Conservation (phyloP, 2,329 filamentous ascomycete species). For the Aspergillus sergii region DNA sequence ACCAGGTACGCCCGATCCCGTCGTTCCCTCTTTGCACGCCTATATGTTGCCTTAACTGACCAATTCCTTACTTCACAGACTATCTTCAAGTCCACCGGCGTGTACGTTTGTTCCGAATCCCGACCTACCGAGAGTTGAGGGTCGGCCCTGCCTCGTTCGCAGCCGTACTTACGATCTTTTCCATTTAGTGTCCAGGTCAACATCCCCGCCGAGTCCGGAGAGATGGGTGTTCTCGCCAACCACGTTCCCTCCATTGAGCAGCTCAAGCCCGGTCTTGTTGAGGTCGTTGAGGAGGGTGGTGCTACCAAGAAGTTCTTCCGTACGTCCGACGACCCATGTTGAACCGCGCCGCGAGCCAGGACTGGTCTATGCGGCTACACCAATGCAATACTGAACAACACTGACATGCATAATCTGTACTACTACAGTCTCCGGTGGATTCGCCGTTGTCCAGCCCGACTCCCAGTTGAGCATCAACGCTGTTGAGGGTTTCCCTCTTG, state of each 20-base stretch:
- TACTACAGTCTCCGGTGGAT: constrained; percentile 83
- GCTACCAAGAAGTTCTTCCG: constrained; percentile 95
- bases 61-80: constrained; percentile 47
- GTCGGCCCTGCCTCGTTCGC: constrained; percentile 10
- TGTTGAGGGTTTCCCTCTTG: constrained; percentile 89
- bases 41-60: constrained; percentile 25
- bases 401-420: constrained; percentile 25
- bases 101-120: constrained; percentile 55
- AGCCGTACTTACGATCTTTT: constrained; percentile 60
- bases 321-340: constrained; percentile 54
- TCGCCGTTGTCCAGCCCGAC: constrained; percentile 94
- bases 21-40: constrained; percentile 9
- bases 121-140: constrained; percentile 14
- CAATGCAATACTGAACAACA: background rate
- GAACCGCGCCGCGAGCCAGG: constrained; percentile 6
- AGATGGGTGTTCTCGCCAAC: constrained; percentile 99
- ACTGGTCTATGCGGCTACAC: constrained; percentile 1
- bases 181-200: constrained; percentile 89
- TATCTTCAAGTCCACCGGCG: constrained; percentile 71
- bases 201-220: constrained; percentile 94
- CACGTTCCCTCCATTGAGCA: constrained; percentile 99
- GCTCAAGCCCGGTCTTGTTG: constrained; percentile 92
- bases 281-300: constrained; percentile 92
- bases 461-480: constrained; percentile 97
- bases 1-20: constrained; percentile 74